These are phyloP conservation scores for Ophiostoma sp. DNA, from an alignment of 2,329 filamentous ascomycete species.

Conservation along the genomic window DNA sequence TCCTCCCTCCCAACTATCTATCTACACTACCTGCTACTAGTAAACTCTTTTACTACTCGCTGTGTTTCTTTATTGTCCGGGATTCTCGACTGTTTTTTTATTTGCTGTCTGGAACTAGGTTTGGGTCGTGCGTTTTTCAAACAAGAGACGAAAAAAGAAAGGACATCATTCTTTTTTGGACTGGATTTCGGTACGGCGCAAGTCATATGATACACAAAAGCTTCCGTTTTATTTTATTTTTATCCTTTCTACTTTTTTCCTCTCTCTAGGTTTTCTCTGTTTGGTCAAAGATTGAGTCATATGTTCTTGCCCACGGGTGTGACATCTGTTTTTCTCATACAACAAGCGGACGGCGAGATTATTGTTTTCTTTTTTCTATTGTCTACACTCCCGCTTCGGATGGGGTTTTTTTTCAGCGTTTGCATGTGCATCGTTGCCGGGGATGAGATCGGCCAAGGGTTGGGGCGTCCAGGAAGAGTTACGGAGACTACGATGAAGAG, in stretches of 20 bases:
- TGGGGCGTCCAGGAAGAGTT: not conserved
- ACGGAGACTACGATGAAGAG: not conserved
- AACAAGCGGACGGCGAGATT: not conserved
- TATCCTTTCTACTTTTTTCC: not conserved
- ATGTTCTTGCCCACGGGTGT: not conserved
- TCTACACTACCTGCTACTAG: not conserved
- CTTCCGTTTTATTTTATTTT: slow-evolving; percentile 1
- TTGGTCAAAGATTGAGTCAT: not conserved
- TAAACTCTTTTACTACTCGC: not conserved
- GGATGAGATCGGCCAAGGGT: not conserved
- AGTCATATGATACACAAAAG: slow-evolving; percentile 28
- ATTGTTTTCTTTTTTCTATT: not conserved
- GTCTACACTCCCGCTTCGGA: not conserved
- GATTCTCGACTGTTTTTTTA: not conserved
- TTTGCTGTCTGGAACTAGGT: not conserved
- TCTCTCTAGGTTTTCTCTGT: not conserved
- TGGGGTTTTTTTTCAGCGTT: not conserved
- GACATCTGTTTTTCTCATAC: not conserved
- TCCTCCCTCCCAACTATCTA: not conserved
- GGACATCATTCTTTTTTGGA: not conserved
- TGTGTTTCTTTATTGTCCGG: not conserved
- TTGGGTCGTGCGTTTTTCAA: slow-evolving; percentile 19
- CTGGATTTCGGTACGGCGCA: slow-evolving; percentile 29
- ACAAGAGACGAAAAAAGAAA: not conserved
- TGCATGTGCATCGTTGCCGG: not conserved